Conservation (phyloP, 2,329 filamentous ascomycete species). For the Pseudogymnoascus sp. region DNA sequence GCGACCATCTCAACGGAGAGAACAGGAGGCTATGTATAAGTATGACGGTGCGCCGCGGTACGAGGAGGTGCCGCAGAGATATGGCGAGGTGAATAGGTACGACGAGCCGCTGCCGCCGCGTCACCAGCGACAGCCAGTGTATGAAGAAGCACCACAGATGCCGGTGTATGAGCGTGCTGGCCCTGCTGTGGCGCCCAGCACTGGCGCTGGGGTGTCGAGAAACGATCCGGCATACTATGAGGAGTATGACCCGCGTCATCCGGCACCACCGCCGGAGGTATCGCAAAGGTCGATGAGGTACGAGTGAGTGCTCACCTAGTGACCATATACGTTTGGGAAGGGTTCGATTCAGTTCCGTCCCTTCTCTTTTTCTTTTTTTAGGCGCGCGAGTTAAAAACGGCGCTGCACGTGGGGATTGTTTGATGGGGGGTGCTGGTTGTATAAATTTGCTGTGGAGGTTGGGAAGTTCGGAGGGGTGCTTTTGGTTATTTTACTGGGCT, state of each 20-base stretch:
- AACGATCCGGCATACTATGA: constrained; percentile 26
- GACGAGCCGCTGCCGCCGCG: not conserved
- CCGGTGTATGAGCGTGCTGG: not conserved
- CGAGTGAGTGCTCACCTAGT: not conserved
- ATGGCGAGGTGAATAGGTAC: not conserved
- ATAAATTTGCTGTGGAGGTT: not conserved
- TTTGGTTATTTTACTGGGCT: not conserved
- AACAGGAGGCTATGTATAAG: constrained; percentile 14
- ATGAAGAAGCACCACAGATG: not conserved
- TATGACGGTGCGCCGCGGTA: not conserved
- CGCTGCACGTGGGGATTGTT: not conserved
- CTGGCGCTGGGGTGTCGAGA: not conserved
- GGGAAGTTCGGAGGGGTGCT: not conserved
- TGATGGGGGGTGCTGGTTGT: not conserved
- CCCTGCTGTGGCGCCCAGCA: not conserved
- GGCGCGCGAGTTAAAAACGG: not conserved
- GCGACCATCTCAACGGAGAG: constrained; percentile 29
- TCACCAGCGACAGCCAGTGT: not conserved
- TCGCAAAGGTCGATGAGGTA: not conserved
- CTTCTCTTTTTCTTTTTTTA: not conserved
- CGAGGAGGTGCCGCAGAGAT: not conserved
- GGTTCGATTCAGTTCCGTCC: not conserved
- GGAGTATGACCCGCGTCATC: constrained; percentile 38
- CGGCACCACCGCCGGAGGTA: constrained; percentile 23
- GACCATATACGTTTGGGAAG: not conserved